Evolutionary conservation across 495 filamentous ascomycete species (phyloP).

Genomic region (Penicillium verhagenii): DNA sequence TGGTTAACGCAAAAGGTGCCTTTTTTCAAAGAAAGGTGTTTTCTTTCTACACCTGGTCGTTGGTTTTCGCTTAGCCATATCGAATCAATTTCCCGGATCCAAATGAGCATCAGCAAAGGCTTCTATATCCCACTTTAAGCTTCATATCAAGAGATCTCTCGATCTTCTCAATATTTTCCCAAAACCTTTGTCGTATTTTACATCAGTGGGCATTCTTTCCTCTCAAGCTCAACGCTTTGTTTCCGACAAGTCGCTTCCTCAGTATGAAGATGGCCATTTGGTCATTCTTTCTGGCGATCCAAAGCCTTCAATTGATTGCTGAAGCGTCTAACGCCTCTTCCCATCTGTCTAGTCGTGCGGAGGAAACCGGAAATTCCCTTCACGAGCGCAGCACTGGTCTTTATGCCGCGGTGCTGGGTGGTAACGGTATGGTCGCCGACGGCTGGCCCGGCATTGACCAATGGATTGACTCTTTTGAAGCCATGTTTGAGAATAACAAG

Average conservation of each 20-base stretch:
- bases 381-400: constrained; percentile 17
- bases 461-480: constrained; percentile 19
- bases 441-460: constrained; percentile 18
- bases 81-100: neutral
- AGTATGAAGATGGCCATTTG: neutral
- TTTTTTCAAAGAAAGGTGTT: neutral
- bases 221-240: neutral
- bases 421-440: constrained; percentile 16
- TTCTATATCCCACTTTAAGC: too few species aligned
- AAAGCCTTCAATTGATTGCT: neutral
- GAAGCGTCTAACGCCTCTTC: neutral
- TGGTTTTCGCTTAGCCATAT: neutral
- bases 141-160: neutral
- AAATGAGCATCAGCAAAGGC: neutral
- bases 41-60: neutral
- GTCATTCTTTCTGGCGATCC: neutral
- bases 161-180: neutral
- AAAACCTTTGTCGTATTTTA: neutral
- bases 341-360: neutral
- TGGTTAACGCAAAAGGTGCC: neutral
- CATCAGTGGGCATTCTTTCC: neutral
- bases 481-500: constrained; percentile 40
- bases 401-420: constrained; percentile 22
- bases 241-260: neutral
- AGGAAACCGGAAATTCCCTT: constrained; percentile 9